Evolutionary conservation across 441 rosid genomes (phyloP).

Genomic region (Geranium incanum): DNA sequence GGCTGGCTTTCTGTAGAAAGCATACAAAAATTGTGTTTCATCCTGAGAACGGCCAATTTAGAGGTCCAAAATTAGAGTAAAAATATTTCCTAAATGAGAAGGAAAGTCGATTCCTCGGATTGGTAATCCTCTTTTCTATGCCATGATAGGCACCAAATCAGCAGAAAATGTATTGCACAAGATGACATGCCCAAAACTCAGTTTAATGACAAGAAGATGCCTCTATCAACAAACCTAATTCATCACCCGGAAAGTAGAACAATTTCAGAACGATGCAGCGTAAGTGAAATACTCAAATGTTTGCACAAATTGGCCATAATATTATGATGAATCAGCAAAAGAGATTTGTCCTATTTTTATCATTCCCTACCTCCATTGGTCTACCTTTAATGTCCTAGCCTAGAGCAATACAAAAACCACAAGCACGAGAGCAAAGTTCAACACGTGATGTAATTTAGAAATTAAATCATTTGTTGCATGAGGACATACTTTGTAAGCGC

Average conservation of each 20-base stretch:
- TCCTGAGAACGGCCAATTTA: neutral
- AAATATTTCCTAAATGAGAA: neutral
- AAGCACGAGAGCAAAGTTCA: neutral
- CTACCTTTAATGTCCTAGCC: neutral
- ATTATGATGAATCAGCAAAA: neutral
- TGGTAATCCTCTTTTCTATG: conserved; percentile 3
- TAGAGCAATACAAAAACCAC: neutral
- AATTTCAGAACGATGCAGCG: neutral
- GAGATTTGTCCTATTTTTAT: neutral
- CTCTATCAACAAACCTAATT: neutral
- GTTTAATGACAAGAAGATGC: no score
- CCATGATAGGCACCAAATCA: neutral
- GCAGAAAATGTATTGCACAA: conserved; percentile 3
- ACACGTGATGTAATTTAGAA: neutral
- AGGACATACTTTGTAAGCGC: conserved; percentile 62
- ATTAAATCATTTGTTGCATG: neutral
- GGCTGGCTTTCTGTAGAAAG: neutral
- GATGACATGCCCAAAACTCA: neutral
- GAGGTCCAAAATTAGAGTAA: conserved; percentile 2
- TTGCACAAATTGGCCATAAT: conserved; percentile 5
- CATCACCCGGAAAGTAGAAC: neutral
- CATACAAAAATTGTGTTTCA: neutral
- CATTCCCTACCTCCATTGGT: conserved; percentile 1
- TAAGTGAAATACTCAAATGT: neutral
- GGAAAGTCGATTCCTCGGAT: neutral